Evolutionary conservation across 2,329 filamentous ascomycete species (phyloP).

Genomic region (Talaromyces sp.): DNA sequence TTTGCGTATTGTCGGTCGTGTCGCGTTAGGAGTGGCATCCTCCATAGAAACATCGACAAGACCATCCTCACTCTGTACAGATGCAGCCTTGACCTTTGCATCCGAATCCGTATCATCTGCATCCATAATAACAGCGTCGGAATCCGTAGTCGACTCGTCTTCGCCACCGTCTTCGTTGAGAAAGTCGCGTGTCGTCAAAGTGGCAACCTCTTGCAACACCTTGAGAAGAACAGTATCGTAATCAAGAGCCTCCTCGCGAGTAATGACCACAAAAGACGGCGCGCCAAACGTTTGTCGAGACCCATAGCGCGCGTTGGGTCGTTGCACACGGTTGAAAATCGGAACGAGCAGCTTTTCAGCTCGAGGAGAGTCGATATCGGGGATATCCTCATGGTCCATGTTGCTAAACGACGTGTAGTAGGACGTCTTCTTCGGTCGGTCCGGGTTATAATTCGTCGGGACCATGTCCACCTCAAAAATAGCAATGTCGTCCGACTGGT

Average conservation of each 20-base stretch:
- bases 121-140: slow-evolving; percentile 63
- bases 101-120: slow-evolving; percentile 60
- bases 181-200: slow-evolving; percentile 66
- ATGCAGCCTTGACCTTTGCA: slow-evolving; percentile 67
- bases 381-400: slow-evolving; percentile 35
- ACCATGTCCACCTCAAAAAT: slow-evolving; percentile 72
- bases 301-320: slow-evolving; percentile 19
- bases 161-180: slow-evolving; percentile 51
- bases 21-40: slow-evolving; percentile 44
- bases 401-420: slow-evolving; percentile 24
- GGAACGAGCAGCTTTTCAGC: slow-evolving; percentile 44
- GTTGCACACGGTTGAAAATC: slow-evolving; percentile 40
- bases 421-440: slow-evolving; percentile 42
- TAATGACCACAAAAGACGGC: slow-evolving; percentile 65
- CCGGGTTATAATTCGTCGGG: slow-evolving; percentile 70
- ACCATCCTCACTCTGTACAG: slow-evolving; percentile 82
- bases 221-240: slow-evolving; percentile 74
- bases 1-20: slow-evolving; percentile 15
- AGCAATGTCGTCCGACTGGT: slow-evolving; percentile 56
- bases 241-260: slow-evolving; percentile 62
- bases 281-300: slow-evolving; percentile 34
- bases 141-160: slow-evolving; percentile 47
- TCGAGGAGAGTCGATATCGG: slow-evolving; percentile 36
- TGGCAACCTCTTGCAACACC: slow-evolving; percentile 67
- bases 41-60: slow-evolving; percentile 87